Conservation (phyloP, 2,329 filamentous ascomycete genomes). For the Cercospora nicotianae region DNA sequence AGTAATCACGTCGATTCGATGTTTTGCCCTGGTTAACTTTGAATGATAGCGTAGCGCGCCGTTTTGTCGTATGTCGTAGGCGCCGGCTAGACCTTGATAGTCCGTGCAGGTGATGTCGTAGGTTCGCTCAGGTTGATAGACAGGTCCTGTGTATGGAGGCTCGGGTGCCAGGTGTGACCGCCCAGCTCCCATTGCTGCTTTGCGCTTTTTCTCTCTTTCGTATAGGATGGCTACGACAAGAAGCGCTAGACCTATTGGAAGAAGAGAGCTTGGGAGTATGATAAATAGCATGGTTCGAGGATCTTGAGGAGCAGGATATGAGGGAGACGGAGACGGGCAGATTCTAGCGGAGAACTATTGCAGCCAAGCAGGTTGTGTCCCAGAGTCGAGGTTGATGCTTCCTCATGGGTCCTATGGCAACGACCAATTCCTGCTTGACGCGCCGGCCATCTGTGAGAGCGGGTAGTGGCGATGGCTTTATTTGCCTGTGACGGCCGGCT, state of each 20-base stretch:
- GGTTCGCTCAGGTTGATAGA: background rate
- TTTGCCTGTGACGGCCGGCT: background rate
- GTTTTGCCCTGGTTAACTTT: background rate
- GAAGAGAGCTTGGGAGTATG: no score
- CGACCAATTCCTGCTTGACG: background rate
- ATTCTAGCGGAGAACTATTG: background rate
- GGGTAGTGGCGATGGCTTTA: background rate
- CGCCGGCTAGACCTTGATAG: background rate
- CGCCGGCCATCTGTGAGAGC: background rate
- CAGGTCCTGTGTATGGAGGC: background rate
- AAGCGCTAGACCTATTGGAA: background rate
- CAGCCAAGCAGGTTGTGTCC: background rate
- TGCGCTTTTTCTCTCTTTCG: background rate
- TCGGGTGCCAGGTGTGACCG: background rate
- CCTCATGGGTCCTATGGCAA: background rate
- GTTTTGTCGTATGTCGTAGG: conserved; percentile 5
- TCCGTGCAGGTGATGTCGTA: conserved; percentile 8
- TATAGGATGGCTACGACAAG: background rate
- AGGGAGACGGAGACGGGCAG: background rate
- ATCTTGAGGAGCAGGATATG: background rate
- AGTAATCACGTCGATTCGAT: background rate
- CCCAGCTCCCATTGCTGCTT: background rate
- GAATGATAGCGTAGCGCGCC: background rate
- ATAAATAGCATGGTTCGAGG: background rate
- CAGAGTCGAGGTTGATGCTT: background rate